Evolutionary conservation across 768 basidiomycete genomes (phyloP).

Genomic region (Leucocoprinus sp.): DNA sequence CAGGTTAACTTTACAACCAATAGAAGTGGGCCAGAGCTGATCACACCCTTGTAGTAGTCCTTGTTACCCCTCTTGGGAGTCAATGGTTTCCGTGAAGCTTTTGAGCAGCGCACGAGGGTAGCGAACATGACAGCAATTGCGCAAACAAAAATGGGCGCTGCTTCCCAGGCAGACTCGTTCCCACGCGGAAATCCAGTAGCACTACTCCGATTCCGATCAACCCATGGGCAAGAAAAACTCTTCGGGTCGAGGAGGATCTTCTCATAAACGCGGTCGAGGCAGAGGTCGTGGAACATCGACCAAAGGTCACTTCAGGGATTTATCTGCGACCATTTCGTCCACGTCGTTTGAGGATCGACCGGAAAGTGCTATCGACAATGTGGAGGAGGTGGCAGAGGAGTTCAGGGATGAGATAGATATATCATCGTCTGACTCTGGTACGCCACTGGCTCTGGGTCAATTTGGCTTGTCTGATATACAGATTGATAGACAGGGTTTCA

Average conservation of each 20-base stretch:
- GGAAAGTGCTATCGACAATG: constrained; percentile 48
- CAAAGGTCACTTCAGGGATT: constrained; percentile 13
- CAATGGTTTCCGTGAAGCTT: constrained; percentile 77
- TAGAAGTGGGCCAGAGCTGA: neutral
- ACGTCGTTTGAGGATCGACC: constrained; percentile 32
- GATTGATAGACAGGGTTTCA: constrained; percentile 16
- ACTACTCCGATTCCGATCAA: too few species aligned
- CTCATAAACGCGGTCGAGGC: constrained; percentile 29
- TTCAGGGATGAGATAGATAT: constrained; percentile 22
- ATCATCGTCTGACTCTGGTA: constrained; percentile 15
- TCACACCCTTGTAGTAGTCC: constrained; percentile 94
- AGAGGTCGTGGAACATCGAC: constrained; percentile 25
- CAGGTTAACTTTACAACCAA: neutral
- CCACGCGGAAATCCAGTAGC: neutral
- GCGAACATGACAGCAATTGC: constrained; percentile 46
- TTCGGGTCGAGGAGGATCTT: constrained; percentile 18
- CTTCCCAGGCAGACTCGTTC: neutral
- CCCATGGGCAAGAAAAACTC: constrained; percentile 35
- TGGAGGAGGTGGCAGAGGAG: constrained; percentile 29
- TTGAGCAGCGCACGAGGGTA: constrained; percentile 61
- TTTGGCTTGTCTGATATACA: neutral
- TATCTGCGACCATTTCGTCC: neutral
- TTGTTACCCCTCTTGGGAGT: constrained; percentile 89
- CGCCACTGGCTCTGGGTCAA: neutral
- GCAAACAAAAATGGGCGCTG: constrained; percentile 10